A percentile compares a stretch with the other conserved stretches of the same genome.
Evolutionary conservation across 768 basidiomycete genomes (phyloP).

Genomic region (Strobilomyces dryophilus): DNA sequence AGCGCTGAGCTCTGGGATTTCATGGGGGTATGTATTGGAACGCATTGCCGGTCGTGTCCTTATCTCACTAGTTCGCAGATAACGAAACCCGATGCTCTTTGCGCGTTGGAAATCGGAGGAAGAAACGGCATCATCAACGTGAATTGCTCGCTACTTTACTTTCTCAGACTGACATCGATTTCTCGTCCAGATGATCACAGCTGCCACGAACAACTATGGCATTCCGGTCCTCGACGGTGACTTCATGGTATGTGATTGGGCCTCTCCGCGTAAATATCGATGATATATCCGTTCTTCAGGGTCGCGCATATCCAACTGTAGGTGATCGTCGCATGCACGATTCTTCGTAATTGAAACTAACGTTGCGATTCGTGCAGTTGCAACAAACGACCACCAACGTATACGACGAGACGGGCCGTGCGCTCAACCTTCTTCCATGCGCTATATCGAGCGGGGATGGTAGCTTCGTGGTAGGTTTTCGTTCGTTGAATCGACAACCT

Average conservation of each 20-base stretch:
- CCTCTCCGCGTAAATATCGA: neutral
- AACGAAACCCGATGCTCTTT: constrained; percentile 33
- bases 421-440: constrained; percentile 28
- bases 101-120: constrained; percentile 41
- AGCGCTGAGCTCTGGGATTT: constrained; percentile 28
- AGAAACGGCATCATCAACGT: constrained; percentile 43
- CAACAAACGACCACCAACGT: constrained; percentile 31
- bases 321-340: constrained; percentile 10
- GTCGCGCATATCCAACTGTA: constrained; percentile 34
- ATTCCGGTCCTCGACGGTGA: constrained; percentile 43
- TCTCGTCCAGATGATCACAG: constrained; percentile 33
- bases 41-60: neutral
- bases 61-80: constrained; percentile 19
- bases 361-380: constrained; percentile 13
- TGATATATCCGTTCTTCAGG: constrained; percentile 20
- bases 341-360: constrained; percentile 2
- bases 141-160: constrained; percentile 6
- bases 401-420: constrained; percentile 26
- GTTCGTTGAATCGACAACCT: neutral
- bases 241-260: constrained; percentile 34
- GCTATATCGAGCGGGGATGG: constrained; percentile 38
- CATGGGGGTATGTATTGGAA: constrained; percentile 21
- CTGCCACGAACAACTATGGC: constrained; percentile 32
- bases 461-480: constrained; percentile 27
- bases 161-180: constrained; percentile 12